Conservation (phyloP, 2,329 filamentous ascomycete species). For the Claviceps quebecensis region DNA sequence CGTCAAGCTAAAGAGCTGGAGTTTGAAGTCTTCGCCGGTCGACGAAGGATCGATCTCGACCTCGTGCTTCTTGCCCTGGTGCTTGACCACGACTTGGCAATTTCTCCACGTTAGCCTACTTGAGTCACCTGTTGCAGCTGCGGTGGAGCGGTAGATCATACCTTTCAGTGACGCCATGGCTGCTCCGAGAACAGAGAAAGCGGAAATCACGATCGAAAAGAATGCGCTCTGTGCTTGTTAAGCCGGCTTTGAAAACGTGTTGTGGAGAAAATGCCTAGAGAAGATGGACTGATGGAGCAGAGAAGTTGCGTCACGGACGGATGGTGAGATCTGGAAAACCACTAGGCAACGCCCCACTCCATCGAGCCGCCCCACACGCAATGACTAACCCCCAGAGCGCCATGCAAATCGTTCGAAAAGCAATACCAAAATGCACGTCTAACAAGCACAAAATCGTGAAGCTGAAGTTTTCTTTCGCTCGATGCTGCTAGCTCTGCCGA, state of each 20-base stretch:
- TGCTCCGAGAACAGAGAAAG: neutral
- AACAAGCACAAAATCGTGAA: too few relatives aligned
- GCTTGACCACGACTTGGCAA: conserved; percentile 69
- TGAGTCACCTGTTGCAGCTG: neutral
- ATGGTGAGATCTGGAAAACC: neutral
- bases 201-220: neutral
- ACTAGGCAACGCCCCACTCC: neutral
- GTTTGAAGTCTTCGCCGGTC: conserved; percentile 87
- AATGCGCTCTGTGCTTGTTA: neutral
- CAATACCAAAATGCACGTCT: neutral
- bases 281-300: neutral
- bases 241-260: neutral
- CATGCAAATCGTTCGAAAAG: neutral
- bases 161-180: conserved; percentile 39
- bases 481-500: too few relatives aligned
- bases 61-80: conserved; percentile 89
- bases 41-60: conserved; percentile 77
- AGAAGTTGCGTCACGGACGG: conserved; percentile 1
- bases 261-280: neutral
- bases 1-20: conserved; percentile 87
- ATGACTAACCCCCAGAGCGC: neutral
- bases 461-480: neutral
- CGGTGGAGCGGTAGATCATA: conserved; percentile 18
- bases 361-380: neutral
- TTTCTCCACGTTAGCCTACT: conserved; percentile 8